phyloP scores from a whole-genome alignment of 2,329 filamentous ascomycete genomes.

The Colletotrichum incanum region DNA sequence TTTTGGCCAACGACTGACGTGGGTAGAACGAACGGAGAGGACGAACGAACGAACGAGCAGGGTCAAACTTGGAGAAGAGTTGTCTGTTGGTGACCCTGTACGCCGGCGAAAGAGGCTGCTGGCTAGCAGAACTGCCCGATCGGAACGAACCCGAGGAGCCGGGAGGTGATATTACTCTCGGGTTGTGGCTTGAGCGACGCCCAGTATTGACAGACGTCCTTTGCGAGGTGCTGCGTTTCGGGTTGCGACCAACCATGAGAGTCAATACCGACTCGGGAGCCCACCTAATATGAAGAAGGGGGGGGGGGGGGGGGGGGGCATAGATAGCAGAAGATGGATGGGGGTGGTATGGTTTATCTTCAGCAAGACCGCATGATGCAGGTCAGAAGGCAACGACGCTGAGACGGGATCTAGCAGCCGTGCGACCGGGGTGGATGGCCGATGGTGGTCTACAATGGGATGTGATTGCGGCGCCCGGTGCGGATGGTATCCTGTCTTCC shows the following conservation, averaged over 20 bases:
- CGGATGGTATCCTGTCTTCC: constrained; percentile 14
- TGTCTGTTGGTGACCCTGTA: constrained; percentile 1
- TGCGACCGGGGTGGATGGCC: constrained; percentile 15
- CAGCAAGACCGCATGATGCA: constrained; percentile 39
- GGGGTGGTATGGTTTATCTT: constrained; percentile 24
- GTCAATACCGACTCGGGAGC: not conserved
- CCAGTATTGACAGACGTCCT: not conserved
- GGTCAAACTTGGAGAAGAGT: constrained; percentile 29
- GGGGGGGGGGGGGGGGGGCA: no score
- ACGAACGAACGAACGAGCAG: constrained; percentile 15
- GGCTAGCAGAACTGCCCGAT: constrained; percentile 6
- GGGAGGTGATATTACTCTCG: constrained; percentile 10
- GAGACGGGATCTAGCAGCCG: constrained; percentile 26
- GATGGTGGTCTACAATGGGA: not conserved
- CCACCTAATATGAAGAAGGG: not conserved
- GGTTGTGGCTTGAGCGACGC: not conserved
- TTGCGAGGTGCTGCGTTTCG: constrained; percentile 22
- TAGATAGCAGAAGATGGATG: constrained; percentile 13
- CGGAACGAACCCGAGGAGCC: constrained; percentile 24
- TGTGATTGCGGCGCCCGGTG: not conserved
- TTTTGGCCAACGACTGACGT: constrained; percentile 12
- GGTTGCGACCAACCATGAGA: not conserved
- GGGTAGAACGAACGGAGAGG: constrained; percentile 21
- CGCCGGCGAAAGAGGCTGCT: not conserved
- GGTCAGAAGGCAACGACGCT: constrained; percentile 26